Percentiles rank a stretch among this genome's conserved stretches.
These are phyloP conservation scores for Somion occarium DNA, from an alignment of 1,284 basidiomycete genomes.

Conservation along the genomic window DNA sequence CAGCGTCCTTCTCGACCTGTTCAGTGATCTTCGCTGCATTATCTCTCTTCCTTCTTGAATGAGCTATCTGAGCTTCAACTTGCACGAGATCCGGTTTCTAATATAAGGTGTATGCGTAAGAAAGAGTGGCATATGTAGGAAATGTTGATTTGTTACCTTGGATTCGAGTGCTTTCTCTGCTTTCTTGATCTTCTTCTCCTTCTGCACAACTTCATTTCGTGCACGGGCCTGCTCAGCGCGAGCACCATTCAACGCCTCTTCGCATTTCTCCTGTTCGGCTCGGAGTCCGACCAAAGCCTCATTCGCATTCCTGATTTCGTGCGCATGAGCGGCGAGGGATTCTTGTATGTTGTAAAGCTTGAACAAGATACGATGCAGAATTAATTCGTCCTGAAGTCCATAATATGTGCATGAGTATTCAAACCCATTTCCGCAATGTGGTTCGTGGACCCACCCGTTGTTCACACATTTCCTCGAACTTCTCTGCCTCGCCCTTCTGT, in stretches of 20 bases:
- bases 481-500: conserved; percentile 91
- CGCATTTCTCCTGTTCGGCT: conserved; percentile 63
- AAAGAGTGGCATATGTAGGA: too few species aligned
- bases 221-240: conserved; percentile 79
- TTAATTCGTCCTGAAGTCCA: conserved; percentile 65
- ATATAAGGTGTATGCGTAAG: too few species aligned
- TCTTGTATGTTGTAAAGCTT: conserved; percentile 89
- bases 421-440: background rate
- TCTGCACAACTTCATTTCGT: conserved; percentile 41
- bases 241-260: conserved; percentile 69
- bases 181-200: conserved; percentile 29
- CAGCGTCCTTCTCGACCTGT: conserved; percentile 66
- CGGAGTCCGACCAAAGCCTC: conserved; percentile 64
- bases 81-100: conserved; percentile 81
- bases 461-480: conserved; percentile 76
- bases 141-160: conserved; percentile 44
- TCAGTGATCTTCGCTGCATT: conserved; percentile 64
- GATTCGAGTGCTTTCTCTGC: conserved; percentile 37
- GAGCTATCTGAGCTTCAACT: conserved; percentile 83
- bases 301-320: conserved; percentile 69
- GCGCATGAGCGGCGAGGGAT: conserved; percentile 68
- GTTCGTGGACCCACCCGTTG: conserved; percentile 51
- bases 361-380: conserved; percentile 83
- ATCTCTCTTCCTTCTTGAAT: conserved; percentile 74
- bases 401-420: background rate